Conservation (phyloP, 169 alveolate species). For the Eimeria tenella region DNA sequence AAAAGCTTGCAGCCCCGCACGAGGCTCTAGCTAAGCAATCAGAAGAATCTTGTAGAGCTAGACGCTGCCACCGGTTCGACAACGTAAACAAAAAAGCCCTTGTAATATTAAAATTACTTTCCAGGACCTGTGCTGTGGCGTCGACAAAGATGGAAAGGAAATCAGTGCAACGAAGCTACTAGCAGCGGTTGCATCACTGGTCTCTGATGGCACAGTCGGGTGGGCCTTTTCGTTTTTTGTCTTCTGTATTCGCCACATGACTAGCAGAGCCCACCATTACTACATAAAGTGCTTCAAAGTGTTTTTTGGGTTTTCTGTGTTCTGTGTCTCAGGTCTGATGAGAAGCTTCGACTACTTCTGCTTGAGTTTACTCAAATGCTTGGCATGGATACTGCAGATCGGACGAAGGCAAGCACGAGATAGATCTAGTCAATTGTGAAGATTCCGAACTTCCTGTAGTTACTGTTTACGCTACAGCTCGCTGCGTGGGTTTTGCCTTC, state of each 20-base stretch:
- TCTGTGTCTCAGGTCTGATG: constrained; percentile 45
- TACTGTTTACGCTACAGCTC: neutral
- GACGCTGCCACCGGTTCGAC: too few relatives aligned
- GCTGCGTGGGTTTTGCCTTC: constrained; percentile 2
- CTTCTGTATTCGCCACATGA: neutral
- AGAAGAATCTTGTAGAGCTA: too few relatives aligned
- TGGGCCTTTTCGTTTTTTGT: neutral
- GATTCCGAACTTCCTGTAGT: neutral
- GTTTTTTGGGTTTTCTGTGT: neutral
- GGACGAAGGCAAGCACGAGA: constrained; percentile 40
- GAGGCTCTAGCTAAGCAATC: too few relatives aligned
- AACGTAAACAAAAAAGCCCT: too few relatives aligned
- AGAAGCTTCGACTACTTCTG: constrained; percentile 77
- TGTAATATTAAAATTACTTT: neutral
- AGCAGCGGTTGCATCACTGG: constrained; percentile 57
- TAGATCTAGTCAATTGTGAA: neutral
- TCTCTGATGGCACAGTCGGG: constrained; percentile 49
- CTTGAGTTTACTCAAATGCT: constrained; percentile 66
- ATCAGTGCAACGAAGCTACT: constrained; percentile 66
- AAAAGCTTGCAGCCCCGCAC: too few relatives aligned
- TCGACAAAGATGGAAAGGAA: constrained; percentile 79
- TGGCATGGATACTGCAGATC: constrained; percentile 65
- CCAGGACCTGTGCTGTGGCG: constrained; percentile 76
- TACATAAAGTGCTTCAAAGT: neutral
- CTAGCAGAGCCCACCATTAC: neutral